Evolutionary conservation across 768 basidiomycete species (phyloP).

Genomic region (Kwoniella europaea): DNA sequence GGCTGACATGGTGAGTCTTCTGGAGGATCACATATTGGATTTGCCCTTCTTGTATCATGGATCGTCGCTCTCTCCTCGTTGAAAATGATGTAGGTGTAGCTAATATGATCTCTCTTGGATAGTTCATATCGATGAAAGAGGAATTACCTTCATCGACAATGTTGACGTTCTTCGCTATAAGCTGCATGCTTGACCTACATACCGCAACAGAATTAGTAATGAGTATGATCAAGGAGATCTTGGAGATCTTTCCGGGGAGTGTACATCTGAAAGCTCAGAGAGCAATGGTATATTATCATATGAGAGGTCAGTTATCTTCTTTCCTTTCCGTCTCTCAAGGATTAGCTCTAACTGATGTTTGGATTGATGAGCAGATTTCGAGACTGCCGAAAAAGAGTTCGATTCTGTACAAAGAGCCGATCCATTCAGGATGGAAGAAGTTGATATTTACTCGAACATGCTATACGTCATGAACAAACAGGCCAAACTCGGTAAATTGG

Average conservation of each 20-base stretch:
- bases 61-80: neutral
- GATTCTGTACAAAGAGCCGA: constrained; percentile 78
- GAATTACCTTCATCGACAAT: constrained; percentile 65
- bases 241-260: constrained; percentile 80
- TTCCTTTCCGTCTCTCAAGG: neutral
- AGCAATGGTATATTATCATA: constrained; percentile 84
- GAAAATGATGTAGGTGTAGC: neutral
- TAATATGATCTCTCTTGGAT: constrained; percentile 11
- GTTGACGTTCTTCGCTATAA: constrained; percentile 79
- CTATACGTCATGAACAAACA: constrained; percentile 91
- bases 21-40: too few species aligned
- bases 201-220: constrained; percentile 86
- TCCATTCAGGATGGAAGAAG: constrained; percentile 88
- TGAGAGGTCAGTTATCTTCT: constrained; percentile 71
- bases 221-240: constrained; percentile 75
- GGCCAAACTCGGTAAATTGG: constrained; percentile 84
- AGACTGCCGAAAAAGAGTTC: constrained; percentile 81
- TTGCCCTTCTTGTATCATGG: too few species aligned
- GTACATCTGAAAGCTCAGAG: constrained; percentile 84
- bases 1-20: constrained; percentile 75
- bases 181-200: constrained; percentile 85
- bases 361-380: constrained; percentile 69
- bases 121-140: constrained; percentile 60
- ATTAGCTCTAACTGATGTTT: neutral
- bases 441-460: constrained; percentile 95